A percentile compares a stretch with the other conserved stretches of the same genome.
phyloP scores from a whole-genome alignment of 768 basidiomycete species.

The Hericium coralloides region DNA sequence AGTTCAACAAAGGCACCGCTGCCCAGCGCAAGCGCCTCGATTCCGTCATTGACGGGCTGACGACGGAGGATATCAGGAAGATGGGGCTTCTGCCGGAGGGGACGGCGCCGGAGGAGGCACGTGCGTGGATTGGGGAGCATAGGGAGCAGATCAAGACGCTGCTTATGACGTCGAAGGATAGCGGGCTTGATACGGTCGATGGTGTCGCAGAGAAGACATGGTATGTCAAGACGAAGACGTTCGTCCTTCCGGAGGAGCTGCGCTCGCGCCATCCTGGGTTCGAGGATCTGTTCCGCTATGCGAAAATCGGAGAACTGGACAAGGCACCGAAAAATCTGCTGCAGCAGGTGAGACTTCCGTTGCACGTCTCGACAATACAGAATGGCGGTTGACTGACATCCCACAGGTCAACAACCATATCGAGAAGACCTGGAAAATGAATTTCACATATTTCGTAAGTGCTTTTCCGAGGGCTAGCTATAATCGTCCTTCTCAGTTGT shows the following conservation, averaged over 20 bases:
- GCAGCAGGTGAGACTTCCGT: not conserved
- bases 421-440: not conserved
- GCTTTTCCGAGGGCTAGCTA: not conserved
- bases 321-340: not conserved
- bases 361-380: too few species aligned
- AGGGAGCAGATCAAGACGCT: not conserved
- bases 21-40: not conserved
- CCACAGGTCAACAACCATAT: not conserved
- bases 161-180: not conserved
- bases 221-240: not conserved
- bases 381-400: not conserved
- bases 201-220: not conserved
- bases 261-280: not conserved
- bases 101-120: not conserved
- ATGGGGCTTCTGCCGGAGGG: not conserved
- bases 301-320: not conserved
- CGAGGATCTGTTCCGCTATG: not conserved
- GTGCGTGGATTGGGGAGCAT: not conserved
- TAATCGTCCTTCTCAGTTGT: not conserved
- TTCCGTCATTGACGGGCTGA: not conserved
- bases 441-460: not conserved
- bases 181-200: not conserved
- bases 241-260: not conserved
- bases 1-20: not conserved
- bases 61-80: not conserved